These are phyloP conservation scores for Triticum monococcum DNA, from an alignment of 176 grass and related monocot species.

Conservation along the genomic window DNA sequence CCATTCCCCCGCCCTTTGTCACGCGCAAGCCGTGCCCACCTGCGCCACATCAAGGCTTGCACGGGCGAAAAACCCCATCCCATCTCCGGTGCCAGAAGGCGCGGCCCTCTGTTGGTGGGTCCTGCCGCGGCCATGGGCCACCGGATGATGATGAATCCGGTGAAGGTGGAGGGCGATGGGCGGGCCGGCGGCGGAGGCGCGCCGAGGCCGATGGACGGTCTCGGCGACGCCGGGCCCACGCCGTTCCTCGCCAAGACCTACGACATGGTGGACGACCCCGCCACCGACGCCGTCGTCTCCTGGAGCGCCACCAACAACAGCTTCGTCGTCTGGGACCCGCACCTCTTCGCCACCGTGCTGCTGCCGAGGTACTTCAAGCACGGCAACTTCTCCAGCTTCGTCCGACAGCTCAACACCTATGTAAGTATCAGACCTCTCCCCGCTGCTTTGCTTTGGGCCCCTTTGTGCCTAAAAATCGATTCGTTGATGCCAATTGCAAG, in stretches of 20 bases:
- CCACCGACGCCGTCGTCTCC: conserved; percentile 62
- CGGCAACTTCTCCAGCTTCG: conserved; percentile 99
- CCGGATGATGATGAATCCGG: conserved; percentile 44
- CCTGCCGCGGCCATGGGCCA: conserved; percentile 34
- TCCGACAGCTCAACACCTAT: conserved; percentile 95
- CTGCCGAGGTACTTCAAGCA: conserved; percentile 95
- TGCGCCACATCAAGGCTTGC: no score
- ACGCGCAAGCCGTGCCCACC: neutral
- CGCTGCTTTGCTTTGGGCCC: neutral
- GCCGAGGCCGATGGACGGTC: conserved; percentile 69
- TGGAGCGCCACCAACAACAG: conserved; percentile 71
- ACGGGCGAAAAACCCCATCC: no score
- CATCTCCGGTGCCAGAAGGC: no score
- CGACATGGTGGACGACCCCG: conserved; percentile 75
- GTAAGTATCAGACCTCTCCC: conserved; percentile 39
- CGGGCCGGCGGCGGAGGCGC: neutral
- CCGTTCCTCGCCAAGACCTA: conserved; percentile 91
- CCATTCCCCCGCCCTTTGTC: neutral
- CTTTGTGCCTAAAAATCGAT: neutral
- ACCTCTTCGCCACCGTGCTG: conserved; percentile 60
- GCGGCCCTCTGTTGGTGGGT: no score
- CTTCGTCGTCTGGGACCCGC: conserved; percentile 91
- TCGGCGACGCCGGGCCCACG: conserved; percentile 67
- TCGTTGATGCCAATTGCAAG: neutral
- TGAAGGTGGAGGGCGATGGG: conserved; percentile 54